Evolutionary conservation across 2,329 filamentous ascomycete genomes (phyloP).

Genomic region (Thielaviopsis musarum): DNA sequence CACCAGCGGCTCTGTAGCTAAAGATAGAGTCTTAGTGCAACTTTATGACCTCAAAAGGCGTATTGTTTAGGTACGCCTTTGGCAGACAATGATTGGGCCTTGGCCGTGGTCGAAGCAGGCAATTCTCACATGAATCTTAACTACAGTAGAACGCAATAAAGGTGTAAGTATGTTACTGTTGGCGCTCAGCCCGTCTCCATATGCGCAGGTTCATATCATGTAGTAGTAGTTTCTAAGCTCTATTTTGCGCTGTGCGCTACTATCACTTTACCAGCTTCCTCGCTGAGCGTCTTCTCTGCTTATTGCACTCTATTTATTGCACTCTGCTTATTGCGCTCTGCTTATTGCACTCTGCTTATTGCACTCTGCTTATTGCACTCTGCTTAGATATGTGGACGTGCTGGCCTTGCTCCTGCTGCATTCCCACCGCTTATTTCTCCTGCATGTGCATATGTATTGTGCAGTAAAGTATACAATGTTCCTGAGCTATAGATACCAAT

Average conservation of each 20-base stretch:
- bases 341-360: not conserved
- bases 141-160: not conserved
- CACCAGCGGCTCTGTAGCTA: not conserved
- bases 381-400: not conserved
- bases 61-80: not conserved
- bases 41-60: not conserved
- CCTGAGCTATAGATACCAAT: slow-evolving; percentile 2
- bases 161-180: too few relatives aligned
- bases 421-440: slow-evolving; percentile 11
- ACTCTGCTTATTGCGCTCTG: not conserved
- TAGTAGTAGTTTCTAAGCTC: too few relatives aligned
- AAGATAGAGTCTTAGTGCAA: not conserved
- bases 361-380: not conserved
- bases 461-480: slow-evolving; percentile 3
- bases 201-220: not conserved
- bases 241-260: too few relatives aligned
- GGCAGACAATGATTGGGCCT: not conserved
- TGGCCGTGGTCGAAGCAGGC: not conserved
- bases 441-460: slow-evolving; percentile 10
- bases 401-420: not conserved
- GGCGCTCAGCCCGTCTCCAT: not conserved
- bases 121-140: not conserved
- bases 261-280: not conserved
- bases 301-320: not conserved
- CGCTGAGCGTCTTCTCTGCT: not conserved